These are phyloP conservation scores for Basipetospora chlamydospora DNA, from an alignment of 2,329 filamentous ascomycete genomes.

Conservation along the genomic window DNA sequence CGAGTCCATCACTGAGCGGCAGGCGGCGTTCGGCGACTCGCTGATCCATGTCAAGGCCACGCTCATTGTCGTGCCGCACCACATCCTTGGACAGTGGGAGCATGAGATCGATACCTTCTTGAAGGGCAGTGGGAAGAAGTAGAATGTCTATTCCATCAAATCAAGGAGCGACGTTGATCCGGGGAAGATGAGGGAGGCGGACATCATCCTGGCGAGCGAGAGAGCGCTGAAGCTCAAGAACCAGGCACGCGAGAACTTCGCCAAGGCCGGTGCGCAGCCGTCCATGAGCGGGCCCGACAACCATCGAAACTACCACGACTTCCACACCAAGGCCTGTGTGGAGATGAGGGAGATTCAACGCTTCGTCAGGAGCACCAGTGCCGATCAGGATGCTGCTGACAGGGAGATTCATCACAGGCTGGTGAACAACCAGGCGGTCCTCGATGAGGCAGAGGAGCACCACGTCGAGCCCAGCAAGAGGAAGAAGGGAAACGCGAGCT, in stretches of 20 bases:
- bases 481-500: neutral
- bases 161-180: conserved; percentile 5
- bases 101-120: conserved; percentile 20
- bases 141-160: conserved; percentile 14
- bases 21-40: conserved; percentile 2
- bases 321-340: neutral
- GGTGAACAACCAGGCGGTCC: neutral
- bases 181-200: conserved; percentile 14
- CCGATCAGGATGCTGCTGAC: neutral
- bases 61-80: conserved; percentile 23
- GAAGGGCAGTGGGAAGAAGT: neutral
- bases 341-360: neutral
- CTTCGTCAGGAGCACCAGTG: no score
- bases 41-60: conserved; percentile 17
- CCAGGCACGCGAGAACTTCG: conserved; percentile 5
- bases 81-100: conserved; percentile 25
- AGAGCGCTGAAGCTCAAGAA: conserved; percentile 9
- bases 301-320: conserved; percentile 6
- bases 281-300: conserved; percentile 8
- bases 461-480: conserved; percentile 7
- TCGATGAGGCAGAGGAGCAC: neutral
- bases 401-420: neutral
- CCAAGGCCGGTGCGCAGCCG: conserved; percentile 6
- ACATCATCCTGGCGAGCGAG: conserved; percentile 21
- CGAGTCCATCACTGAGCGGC: conserved; percentile 12